These are phyloP conservation scores for Pestalotiopsis sp. DNA, from an alignment of 2,329 filamentous ascomycete genomes.

Conservation along the genomic window DNA sequence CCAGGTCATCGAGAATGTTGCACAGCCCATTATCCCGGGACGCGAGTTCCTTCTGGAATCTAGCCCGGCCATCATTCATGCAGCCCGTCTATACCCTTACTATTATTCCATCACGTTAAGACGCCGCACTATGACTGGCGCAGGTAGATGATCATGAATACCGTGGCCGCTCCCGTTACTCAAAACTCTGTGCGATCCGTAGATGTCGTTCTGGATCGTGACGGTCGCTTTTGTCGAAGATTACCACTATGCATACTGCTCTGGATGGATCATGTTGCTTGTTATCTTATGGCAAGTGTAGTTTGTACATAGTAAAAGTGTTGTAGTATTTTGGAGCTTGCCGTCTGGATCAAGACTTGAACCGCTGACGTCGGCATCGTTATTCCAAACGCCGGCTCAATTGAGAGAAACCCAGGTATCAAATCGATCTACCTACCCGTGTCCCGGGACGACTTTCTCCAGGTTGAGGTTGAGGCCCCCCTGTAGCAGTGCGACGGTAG, in stretches of 20 bases:
- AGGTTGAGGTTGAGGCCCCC: not conserved
- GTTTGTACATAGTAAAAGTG: too few relatives aligned
- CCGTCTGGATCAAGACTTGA: not conserved
- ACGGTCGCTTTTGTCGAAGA: not conserved
- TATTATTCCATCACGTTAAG: not conserved
- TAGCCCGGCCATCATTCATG: conserved; percentile 10
- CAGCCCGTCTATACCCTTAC: not conserved
- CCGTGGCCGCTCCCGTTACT: not conserved
- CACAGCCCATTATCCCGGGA: not conserved
- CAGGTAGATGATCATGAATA: not conserved
- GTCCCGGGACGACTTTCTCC: not conserved
- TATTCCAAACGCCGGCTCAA: conserved; percentile 9
- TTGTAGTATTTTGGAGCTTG: too few relatives aligned
- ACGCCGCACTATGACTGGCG: not conserved
- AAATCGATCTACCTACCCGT: not conserved
- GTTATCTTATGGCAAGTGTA: not conserved
- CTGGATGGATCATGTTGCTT: not conserved
- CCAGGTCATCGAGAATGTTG: not conserved
- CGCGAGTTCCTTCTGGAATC: not conserved
- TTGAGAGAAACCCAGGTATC: conserved; percentile 1
- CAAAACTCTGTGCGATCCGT: not conserved
- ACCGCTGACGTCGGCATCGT: not conserved
- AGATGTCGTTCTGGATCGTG: not conserved
- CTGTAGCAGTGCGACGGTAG: not conserved
- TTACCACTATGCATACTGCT: not conserved